phyloP scores from a whole-genome alignment of 768 basidiomycete genomes.

The Cystobasidium onofrii region DNA sequence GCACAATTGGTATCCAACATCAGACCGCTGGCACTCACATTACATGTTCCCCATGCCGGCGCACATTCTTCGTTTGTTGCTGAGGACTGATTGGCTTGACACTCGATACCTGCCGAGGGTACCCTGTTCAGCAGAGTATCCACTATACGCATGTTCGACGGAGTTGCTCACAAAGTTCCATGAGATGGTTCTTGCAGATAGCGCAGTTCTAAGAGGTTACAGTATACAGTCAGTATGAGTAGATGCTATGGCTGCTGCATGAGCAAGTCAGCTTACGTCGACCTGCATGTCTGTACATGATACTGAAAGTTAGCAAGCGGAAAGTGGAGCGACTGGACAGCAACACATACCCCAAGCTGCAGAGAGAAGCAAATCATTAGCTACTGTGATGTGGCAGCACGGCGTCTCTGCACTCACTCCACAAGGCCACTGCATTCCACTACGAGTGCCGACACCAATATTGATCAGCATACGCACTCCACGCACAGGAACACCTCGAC shows the following conservation, averaged over 20 bases:
- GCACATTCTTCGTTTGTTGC: slow-evolving; percentile 95
- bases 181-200: slow-evolving; percentile 98
- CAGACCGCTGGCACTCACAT: slow-evolving; percentile 53
- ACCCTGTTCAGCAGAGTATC: neutral
- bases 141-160: slow-evolving; percentile 5
- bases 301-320: neutral
- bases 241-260: neutral
- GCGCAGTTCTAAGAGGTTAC: slow-evolving; percentile 72
- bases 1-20: neutral
- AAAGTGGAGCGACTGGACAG: neutral
- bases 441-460: slow-evolving; percentile 43
- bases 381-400: too few relatives aligned
- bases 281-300: slow-evolving; percentile 27
- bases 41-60: slow-evolving; percentile 98
- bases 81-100: slow-evolving; percentile 97
- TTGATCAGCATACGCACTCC: neutral
- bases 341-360: slow-evolving; percentile 10
- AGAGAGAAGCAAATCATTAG: slow-evolving; percentile 4
- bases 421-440: slow-evolving; percentile 98
- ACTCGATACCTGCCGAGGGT: slow-evolving; percentile 77
- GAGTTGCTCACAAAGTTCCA: slow-evolving; percentile 80
- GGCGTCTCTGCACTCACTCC: slow-evolving; percentile 99
- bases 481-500: neutral
- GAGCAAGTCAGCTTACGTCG: neutral
- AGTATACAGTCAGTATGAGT: neutral